phyloP scores from a whole-genome alignment of 352 stramenopile species.

The Phytopythium oedochilum region DNA sequence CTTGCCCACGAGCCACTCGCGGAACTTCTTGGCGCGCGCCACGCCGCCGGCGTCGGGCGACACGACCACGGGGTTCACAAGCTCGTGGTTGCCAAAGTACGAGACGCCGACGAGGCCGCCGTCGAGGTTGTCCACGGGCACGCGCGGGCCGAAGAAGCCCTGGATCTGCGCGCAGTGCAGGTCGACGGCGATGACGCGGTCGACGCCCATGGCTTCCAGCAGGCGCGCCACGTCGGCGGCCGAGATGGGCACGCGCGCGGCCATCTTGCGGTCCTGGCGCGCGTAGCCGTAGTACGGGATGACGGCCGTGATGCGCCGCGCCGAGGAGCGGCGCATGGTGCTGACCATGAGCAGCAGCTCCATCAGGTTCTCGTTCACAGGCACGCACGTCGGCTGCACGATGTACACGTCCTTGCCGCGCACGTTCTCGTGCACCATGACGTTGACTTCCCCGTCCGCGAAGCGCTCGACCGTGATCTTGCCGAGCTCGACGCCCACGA shows the following conservation, averaged over 20 bases:
- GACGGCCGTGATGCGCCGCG: constrained; percentile 98
- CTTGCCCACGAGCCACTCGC: constrained; percentile 97
- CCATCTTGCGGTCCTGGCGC: constrained; percentile 90
- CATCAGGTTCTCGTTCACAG: constrained; percentile 99
- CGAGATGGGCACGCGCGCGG: constrained; percentile 97
- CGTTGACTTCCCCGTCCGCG: constrained; percentile 99
- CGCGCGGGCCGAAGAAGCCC: constrained; percentile 98
- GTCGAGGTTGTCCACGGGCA: constrained; percentile 99
- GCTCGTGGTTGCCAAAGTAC: constrained; percentile 95
- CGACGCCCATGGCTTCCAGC: constrained; percentile 85
- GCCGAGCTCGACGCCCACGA: constrained; percentile 96
- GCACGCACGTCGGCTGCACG: constrained; percentile 98
- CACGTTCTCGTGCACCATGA: constrained; percentile 99
- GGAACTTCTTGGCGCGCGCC: constrained; percentile 99
- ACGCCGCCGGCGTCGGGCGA: constrained; percentile 99
- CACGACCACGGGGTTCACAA: constrained; percentile 99
- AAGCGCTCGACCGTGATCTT: constrained; percentile 98
- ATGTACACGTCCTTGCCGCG: constrained; percentile 99
- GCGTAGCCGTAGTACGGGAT: constrained; percentile 96
- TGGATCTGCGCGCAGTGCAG: constrained; percentile 90
- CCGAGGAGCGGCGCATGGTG: constrained; percentile 96
- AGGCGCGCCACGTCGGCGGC: constrained; percentile 83
- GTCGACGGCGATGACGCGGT: constrained; percentile 86
- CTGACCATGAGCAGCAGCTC: constrained; percentile 98
- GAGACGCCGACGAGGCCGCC: constrained; percentile 93